Evolutionary conservation across 441 rosid species (phyloP), one percentile per base, ranked within the genome.

Genomic region (Populus hybrid): DNA sequence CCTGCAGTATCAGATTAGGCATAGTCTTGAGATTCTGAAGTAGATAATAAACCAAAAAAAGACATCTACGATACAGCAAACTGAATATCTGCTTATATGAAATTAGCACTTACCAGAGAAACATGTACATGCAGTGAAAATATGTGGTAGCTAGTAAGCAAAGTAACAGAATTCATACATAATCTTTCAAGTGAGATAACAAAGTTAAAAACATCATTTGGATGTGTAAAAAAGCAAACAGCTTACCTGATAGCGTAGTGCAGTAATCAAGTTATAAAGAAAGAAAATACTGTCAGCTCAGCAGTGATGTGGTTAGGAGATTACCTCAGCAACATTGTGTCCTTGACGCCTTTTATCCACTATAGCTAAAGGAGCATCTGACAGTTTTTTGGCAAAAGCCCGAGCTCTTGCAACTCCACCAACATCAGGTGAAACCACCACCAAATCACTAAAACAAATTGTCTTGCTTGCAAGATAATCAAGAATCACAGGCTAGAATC

Each of bases 331-430:
- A 77, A 90, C 93, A 87, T 91, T 91, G 85, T 93, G 96, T 42
- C 90, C 95, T 2, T 93, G 94, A 38, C 93, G 93, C 82, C 97
- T 88, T 85, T 95, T 94, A 82, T 95, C 99, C 70, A 95, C 98
- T 84, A 95, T 94, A 5, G 99, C 99, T 69, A 95, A 87, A 77
- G 97, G 98, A 66, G 99, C 99, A 84, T 95, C 98, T 10, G 95
- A 91, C 74, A 95, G 81, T 79, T 93, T 95, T 87, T 93, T 95
- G 54, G 99, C 97, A 84, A 93, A 95, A 63, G 97, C 92, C 10
- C 97, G 98, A 79, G 99, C 97, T 66, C 98, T 89, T 18, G 98
- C 97, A 5, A 95, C 98, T 5, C 99, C 97, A 82, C 99, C 98
- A 87, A 93, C 99, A 81, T 93, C 98, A 64, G 98, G 98, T 7